Base-by-base conservation (phyloP, 345 rosid species). In the Camelina sativa region DNA sequence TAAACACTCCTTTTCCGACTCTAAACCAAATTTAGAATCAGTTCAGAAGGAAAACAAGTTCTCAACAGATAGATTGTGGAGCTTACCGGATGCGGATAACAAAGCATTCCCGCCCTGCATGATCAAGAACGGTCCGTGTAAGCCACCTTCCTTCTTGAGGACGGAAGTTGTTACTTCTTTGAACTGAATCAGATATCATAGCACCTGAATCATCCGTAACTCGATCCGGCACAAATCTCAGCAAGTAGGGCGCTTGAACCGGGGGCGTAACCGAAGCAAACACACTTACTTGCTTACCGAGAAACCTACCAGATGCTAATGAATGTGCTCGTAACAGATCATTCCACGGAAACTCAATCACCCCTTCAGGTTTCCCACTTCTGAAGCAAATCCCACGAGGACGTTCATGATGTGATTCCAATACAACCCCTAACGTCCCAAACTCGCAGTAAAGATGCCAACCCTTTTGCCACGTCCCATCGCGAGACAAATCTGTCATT, bases 61-160 rank as follows among this genome's bases (percentile, higher is more conserved):
- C 22, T 58, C 10, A 48, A 69, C 34, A 46, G 62, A 57, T 7
- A 34, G 61, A 48, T 8, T 16, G 17, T 10, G 8, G 5, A 11
- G 28, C 53, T 75, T 77, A 91, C 98, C 98, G 79, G 37, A 88
- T 80, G 35, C 95, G 86, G 50, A 88, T 83, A 63, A 89, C 89
- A 16, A 94, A 94, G 70, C 95, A 91, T 76, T 89, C 97, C 62
- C 95, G 83, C 3, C 97, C 96, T 0, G 89, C 86, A 64, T 91
- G 96, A 80, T 94, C 97, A 76, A 91, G 96, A 58, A 91, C 95
- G 1, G 98, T 94, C 7, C 95, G 86, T 4, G 98, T 87, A 68
- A 94, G 80, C 98, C 98, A 94, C 65, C 98, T 81, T 51, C 98
- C 98, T 81, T 91, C 92, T 68, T 94, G 97, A 62, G 97, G 92